Evolutionary conservation across 1,284 basidiomycete species (phyloP).

Genomic region (Boletus semigastroideus): DNA sequence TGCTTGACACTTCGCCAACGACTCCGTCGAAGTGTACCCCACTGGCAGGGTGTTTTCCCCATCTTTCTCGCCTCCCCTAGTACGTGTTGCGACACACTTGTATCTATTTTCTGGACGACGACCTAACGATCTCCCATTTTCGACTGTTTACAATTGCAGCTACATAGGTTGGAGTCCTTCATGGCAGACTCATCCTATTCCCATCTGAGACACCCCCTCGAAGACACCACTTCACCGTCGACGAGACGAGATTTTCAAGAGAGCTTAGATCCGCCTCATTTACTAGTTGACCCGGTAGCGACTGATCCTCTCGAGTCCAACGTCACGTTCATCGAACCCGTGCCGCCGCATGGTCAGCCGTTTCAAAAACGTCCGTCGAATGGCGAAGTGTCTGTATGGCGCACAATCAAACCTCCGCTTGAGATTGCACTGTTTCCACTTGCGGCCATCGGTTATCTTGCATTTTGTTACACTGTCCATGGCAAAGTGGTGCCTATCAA

Average conservation of each 20-base stretch:
- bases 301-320: too few relatives aligned
- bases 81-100: too few relatives aligned
- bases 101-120: too few relatives aligned
- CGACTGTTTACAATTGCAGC: too few relatives aligned
- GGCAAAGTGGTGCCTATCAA: conserved; percentile 24
- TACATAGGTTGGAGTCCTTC: neutral
- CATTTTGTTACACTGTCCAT: conserved; percentile 31
- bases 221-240: too few relatives aligned
- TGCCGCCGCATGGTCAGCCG: neutral
- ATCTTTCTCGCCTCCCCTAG: too few relatives aligned
- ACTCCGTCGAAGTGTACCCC: too few relatives aligned
- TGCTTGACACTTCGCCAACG: too few relatives aligned
- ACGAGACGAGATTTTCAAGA: neutral
- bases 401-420: conserved; percentile 5
- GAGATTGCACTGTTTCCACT: conserved; percentile 26
- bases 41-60: too few relatives aligned
- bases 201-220: conserved; percentile 8
- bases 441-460: conserved; percentile 26
- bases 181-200: conserved; percentile 24
- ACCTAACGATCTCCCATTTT: too few relatives aligned
- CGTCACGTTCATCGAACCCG: too few relatives aligned
- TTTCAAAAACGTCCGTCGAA: neutral
- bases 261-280: neutral
- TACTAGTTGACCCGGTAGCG: neutral
- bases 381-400: conserved; percentile 4